phyloP scores from a whole-genome alignment of 2,329 filamentous ascomycete genomes.

The Fusarium circinatum region DNA sequence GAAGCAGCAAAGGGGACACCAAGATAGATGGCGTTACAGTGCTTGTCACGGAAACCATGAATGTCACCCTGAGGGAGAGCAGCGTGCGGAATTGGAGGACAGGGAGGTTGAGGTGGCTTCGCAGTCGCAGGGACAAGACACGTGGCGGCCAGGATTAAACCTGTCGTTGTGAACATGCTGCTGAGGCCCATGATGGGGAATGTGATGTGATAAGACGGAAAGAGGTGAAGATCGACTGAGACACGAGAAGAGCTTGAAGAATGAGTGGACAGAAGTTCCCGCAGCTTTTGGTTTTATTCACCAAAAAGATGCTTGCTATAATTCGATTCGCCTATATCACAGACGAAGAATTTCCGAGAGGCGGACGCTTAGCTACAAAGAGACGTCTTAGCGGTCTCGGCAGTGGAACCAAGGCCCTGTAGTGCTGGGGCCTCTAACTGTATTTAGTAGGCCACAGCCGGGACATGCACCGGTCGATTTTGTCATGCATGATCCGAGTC shows the following conservation, averaged over 20 bases:
- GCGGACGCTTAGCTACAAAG: constrained; percentile 1
- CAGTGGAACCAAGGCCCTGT: constrained; percentile 1
- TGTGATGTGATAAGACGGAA: not conserved
- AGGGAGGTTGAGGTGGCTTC: not conserved
- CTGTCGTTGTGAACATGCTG: constrained; percentile 12
- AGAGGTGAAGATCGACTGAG: constrained; percentile 30
- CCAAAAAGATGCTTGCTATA: not conserved
- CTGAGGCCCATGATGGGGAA: constrained; percentile 32
- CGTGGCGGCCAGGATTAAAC: constrained; percentile 32
- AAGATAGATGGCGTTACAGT: constrained; percentile 49
- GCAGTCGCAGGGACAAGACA: constrained; percentile 10
- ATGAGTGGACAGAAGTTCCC: not conserved
- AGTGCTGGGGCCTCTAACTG: not conserved
- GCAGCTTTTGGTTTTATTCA: not conserved
- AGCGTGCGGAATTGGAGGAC: constrained; percentile 12
- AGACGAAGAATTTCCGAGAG: constrained; percentile 17
- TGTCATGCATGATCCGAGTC: not conserved
- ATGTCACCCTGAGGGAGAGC: constrained; percentile 46
- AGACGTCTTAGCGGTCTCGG: not conserved
- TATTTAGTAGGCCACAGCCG: not conserved
- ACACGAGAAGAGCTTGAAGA: not conserved
- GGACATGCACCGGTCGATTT: not conserved
- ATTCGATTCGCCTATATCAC: constrained; percentile 1
- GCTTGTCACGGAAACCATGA: constrained; percentile 50
- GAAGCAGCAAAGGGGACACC: constrained; percentile 54